Conservation (phyloP, 331 rosid species). For the Cydonia oblonga region DNA sequence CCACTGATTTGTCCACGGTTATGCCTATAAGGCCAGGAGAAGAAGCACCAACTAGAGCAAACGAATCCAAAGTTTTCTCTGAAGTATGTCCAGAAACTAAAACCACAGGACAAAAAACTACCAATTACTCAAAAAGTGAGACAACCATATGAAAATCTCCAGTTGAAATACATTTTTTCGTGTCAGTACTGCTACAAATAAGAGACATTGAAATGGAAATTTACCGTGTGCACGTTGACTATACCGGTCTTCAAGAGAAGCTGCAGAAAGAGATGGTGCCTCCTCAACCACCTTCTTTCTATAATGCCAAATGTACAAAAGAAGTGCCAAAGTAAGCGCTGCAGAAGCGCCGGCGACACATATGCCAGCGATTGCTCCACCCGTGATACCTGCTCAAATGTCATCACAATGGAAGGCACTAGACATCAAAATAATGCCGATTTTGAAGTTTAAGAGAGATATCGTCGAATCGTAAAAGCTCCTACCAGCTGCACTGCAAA, state of each 20-base stretch:
- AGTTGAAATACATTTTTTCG: neutral
- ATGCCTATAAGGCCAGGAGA: slow-evolving; percentile 34
- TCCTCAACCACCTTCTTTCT: slow-evolving; percentile 29
- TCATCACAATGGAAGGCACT: slow-evolving; percentile 17
- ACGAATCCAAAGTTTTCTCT: slow-evolving; percentile 26
- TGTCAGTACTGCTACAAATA: no score
- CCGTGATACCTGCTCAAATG: slow-evolving; percentile 50
- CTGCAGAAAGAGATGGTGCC: slow-evolving; percentile 17
- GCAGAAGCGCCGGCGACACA: slow-evolving; percentile 36
- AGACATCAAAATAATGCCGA: neutral
- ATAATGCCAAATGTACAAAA: slow-evolving; percentile 27
- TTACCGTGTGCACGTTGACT: slow-evolving; percentile 36
- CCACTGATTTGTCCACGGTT: slow-evolving; percentile 79
- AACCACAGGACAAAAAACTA: slow-evolving; percentile 14
- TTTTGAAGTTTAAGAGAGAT: neutral
- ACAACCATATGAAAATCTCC: neutral
- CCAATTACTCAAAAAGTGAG: neutral
- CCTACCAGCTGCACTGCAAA: slow-evolving; percentile 68
- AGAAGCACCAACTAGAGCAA: slow-evolving; percentile 14
- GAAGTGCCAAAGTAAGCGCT: slow-evolving; percentile 28
- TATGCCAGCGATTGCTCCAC: slow-evolving; percentile 53
- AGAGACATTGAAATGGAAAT: no score
- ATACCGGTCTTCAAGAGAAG: slow-evolving; percentile 21
- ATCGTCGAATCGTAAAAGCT: slow-evolving; percentile 12
- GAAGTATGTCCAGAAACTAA: slow-evolving; percentile 25